Base-by-base conservation (phyloP, 2,329 filamentous ascomycete species). In the Microthyrium microscopicum region DNA sequence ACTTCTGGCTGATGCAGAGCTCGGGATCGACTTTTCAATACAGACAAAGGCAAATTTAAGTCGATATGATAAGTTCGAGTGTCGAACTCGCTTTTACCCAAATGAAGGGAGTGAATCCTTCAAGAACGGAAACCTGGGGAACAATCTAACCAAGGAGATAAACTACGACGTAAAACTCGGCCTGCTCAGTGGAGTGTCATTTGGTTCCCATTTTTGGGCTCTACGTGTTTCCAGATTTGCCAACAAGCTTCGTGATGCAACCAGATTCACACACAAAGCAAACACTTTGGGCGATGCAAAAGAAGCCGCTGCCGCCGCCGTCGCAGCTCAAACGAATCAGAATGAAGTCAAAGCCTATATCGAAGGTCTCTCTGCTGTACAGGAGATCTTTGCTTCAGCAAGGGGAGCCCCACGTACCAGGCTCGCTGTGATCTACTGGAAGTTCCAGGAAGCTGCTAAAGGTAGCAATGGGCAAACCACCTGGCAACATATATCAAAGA, bases 201-300 rank as follows among this genome's bases (percentile, higher is more conserved):
- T 64, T 32, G 55, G 57, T 3, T 58, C 56, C 30, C 46, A 41
- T 3, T 62, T 61, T 38, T 63, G 59, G 59, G 59, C 54, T 19
- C 25, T 15, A 18, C 49, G 48, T 21, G 49, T 61, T 39, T 44
- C 40, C 2, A 41, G 42, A 6, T 44, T 57, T 7, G 44, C 46
- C 4, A 38, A 38, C 12, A 26, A 38, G 17, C 35, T 47, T 7
- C 35, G 40, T 3, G 34, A 42, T 20, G 36, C 39, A 4, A 34
- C 30, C 4, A 38, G 46, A 7, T 12, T 28, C 16, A 34, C 13
- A 24, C 28, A 28, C 12, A 20, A 22, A 9, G 33, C 26, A 13
- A 16, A 34, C 9, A 24, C 20, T 20, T 24, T 33, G 2, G 21
- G 31, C 20, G 15, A 22, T 13, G 17, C 22, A 17, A 24, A 33